Evolutionary conservation across 345 rosid species (phyloP), one percentile per base, ranked within the genome.

Genomic region (Jatropha curcas): DNA sequence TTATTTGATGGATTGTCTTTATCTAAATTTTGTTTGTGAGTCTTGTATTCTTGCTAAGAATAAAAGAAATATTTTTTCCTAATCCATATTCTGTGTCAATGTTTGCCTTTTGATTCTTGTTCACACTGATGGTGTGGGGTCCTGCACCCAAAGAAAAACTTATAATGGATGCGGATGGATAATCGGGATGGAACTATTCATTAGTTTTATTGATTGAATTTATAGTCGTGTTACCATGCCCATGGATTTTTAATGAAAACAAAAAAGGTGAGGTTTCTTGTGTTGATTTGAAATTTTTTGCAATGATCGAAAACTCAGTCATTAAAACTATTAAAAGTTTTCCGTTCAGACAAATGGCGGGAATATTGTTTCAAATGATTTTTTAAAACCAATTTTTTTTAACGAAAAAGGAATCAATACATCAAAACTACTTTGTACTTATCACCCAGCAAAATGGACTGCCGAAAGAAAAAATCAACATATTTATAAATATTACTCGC

Each of bases 161-260:
- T 53, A 19, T 53, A 53, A 19, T 53, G 58, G 58, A 53, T 53
- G 58, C 24, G n/a, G 58, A 53, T 53, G 24, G 58, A n/a, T n/a
- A n/a, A n/a, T n/a, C n/a, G n/a, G n/a, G n/a, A n/a, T n/a, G n/a
- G n/a, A n/a, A n/a, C n/a, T n/a, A n/a, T 53, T 53, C 25, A 53
- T 53, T 53, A 53, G 25, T 53, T 53, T 53, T 19, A 53, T 53
- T 53, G 58, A 53, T n/a, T 53, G 58, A 53, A n/a, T n/a, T 19
- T 53, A 19, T 19, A 53, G 25, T 53, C 25, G 58, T 19, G 11
- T 53, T 53, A 53, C n/a, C n/a, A n/a, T n/a, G n/a, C n/a, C n/a
- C 55, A 1, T 51, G 24, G 55, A 51, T 51, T 51, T 51, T 51
- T 51, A 51, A 51, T 19, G 55, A 51, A 51, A 19, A 16, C n/a